Evolutionary conservation across 495 filamentous ascomycete genomes (phyloP), one percentile per base, ranked within the genome.

Genomic region (Corynascus novoguineensis): DNA sequence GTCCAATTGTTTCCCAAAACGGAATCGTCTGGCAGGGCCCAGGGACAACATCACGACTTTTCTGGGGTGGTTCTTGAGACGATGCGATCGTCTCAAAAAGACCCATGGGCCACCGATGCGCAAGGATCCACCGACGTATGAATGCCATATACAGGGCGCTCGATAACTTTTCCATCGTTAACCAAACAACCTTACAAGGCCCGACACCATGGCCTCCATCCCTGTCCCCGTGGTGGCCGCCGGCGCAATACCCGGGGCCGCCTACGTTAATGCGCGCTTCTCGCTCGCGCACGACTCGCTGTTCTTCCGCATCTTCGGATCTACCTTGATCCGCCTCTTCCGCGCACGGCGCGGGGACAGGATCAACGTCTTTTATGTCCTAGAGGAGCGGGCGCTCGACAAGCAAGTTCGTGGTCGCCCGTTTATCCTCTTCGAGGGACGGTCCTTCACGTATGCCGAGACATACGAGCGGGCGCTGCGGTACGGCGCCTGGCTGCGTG

Each of bases 401-500:
- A 69, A 78, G 15, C 67, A 75, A n/a, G 78, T 78, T 0, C 81
- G 76, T 15, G 66, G 82, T 55, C 69, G 73, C 1, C 65, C 78
- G 4, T 90, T 86, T 58, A 73, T 98, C 42, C 78, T 91, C 45
- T 91, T 87, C 67, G 77, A 92, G 60, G 88, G 86, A 49, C 77
- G 75, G 50, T 71, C 77, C 47, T 91, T 86, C 84, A 89, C 87
- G 5, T 96, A 86, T 69, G 80, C 80, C 31, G 80, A 95, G 63
- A 77, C 83, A 1, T 95, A 98, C 68, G 74, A 88, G 22, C 80
- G 70, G 7, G 81, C 78, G 0, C 74, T 96, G 29, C 85, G 83
- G 47, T 95, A 92, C 60, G 92, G 88, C 21, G 78, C 86, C 28
- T 97, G 88, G 88, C 74, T 97, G 51, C 86, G 86, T 66, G 81